Evolutionary conservation across 208 protist species (phyloP), one percentile per base, ranked within the genome.

Genomic region (Herpetomonas samuelpessoai): DNA sequence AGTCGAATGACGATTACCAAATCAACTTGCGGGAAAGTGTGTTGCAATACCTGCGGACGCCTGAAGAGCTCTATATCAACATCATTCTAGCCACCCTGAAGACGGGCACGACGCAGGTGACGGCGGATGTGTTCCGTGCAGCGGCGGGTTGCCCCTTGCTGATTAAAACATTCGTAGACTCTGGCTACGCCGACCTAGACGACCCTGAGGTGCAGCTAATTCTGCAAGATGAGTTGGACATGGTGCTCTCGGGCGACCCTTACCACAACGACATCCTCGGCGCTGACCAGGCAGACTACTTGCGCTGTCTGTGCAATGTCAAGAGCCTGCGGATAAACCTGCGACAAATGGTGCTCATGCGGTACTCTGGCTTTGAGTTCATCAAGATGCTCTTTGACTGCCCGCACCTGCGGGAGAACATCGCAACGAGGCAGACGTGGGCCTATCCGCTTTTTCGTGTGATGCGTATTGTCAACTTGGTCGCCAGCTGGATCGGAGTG

Each of bases 11-110:
- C 26, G 31, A 68, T 27, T 68, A 90, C 22, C 63, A 69, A n/a
- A 66, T 95, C n/a, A 75, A 92, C 60, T 71, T 95, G 25, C 74
- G 76, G 14, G 77, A 91, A 48, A 80, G 74, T 2, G 74, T 95
- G 27, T 65, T 86, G 26, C 76, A 91, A 22, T 95, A 89, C 56
- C 70, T 74, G 48, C 71, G 84, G 28, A 91, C 83, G 22, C 75
- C 77, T 26, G 71, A 67, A 26, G 78, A 88, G 24, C 69, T 91
- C 10, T 90, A 87, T 57, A 76, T 88, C 66, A 86, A 89, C 62
- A 90, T 95, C 45, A 92, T 95, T 45, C 72, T 91, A 35, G 88
- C 82, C n/a, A 82, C 88, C 6, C 70, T 95, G 19, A 79, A 83
- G 60, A 68, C 70, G 45, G 79, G 71, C 27, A 72, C 74, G 14